phyloP scores from a whole-genome alignment of 73 alveolate species.

The Uronychia binucleata region DNA sequence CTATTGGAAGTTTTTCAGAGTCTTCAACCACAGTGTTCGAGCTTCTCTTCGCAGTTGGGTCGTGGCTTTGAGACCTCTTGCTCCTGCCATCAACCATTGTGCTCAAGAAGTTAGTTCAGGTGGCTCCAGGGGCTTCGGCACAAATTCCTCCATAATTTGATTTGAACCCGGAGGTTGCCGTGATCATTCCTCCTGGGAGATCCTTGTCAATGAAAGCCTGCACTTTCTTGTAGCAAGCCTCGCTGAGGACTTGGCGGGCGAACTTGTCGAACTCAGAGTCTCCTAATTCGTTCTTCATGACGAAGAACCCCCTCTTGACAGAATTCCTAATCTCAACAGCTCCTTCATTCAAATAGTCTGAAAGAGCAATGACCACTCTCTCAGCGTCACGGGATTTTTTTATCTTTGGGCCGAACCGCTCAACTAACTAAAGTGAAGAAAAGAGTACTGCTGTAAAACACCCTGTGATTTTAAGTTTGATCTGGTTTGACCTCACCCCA shows the following conservation, averaged over 20 bases:
- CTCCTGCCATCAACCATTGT: background rate
- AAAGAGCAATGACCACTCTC: slow-evolving; percentile 12
- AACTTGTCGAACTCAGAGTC: slow-evolving; percentile 23
- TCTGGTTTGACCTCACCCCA: slow-evolving; percentile 17
- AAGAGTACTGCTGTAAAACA: background rate
- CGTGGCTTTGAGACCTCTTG: slow-evolving; percentile 15
- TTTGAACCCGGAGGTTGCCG: background rate
- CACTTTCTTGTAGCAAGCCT: slow-evolving; percentile 26
- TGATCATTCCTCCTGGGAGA: slow-evolving; percentile 23
- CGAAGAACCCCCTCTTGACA: slow-evolving; percentile 35
- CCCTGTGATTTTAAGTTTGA: slow-evolving; percentile 36
- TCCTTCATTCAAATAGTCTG: slow-evolving; percentile 39
- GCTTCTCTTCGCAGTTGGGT: background rate
- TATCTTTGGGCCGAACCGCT: slow-evolving; percentile 38
- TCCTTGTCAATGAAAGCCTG: slow-evolving; percentile 30
- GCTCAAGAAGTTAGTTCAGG: background rate
- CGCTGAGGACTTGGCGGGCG: slow-evolving; percentile 11
- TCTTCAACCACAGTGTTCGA: background rate
- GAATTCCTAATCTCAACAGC: slow-evolving; percentile 49
- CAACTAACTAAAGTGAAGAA: background rate
- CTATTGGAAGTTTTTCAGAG: background rate
- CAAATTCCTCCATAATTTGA: background rate
- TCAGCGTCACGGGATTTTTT: slow-evolving; percentile 14
- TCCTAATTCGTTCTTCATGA: slow-evolving; percentile 11
- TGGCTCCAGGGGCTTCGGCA: background rate